Base-by-base conservation (phyloP, 495 filamentous ascomycete genomes). In the Penicillium chermesinum region DNA sequence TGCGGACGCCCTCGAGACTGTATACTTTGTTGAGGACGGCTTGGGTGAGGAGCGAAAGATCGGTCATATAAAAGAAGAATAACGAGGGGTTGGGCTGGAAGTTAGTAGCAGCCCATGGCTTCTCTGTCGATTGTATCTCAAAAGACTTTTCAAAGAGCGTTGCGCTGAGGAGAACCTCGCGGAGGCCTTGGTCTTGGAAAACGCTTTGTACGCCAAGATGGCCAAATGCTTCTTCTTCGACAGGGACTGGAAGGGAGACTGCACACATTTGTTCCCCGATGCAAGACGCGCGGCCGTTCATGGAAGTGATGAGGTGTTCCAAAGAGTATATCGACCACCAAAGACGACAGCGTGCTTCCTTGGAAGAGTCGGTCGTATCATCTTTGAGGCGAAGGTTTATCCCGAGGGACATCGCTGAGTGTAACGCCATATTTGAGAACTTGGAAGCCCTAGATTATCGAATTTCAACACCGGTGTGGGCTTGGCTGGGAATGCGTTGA, bases 251-350 rank as follows among this genome's bases (percentile, higher is more conserved):
- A 30, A 79, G 55, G 0, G 78, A 73, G 0, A 73, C 70, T 17
- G 76, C 73, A 48, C 76, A 81, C 53, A 80, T 66, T 19, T 58
- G 55, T 47, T 81, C 75, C 6, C 72, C 57, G 27, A 83, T 73
- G 36, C 73, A 73, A 17, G 76, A 75, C 6, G 79, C 77, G n/a
- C 83, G 74, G 2, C 83, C 83, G 4, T 78, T 82, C 56, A 84
- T 80, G 7, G 72, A 66, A 32, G 72, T 71, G n/a, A 86, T 61
- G 5, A 75, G 52, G 34, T 79, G 70, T 43, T 86, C 83, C 7
- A 85, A 59, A 1, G 66, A 68, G 48, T 76, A 82, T 9, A 86
- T 58, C 0, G 81, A 75, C 77, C 81, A 86, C 82, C 82, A 86
- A 8, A 85, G 66, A 2, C 80, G 78, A 34, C 70, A 64, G 8